Evolutionary conservation across 768 basidiomycete species (phyloP), one percentile per base, ranked within the genome.

Genomic region (Boletus tylopilopsis): DNA sequence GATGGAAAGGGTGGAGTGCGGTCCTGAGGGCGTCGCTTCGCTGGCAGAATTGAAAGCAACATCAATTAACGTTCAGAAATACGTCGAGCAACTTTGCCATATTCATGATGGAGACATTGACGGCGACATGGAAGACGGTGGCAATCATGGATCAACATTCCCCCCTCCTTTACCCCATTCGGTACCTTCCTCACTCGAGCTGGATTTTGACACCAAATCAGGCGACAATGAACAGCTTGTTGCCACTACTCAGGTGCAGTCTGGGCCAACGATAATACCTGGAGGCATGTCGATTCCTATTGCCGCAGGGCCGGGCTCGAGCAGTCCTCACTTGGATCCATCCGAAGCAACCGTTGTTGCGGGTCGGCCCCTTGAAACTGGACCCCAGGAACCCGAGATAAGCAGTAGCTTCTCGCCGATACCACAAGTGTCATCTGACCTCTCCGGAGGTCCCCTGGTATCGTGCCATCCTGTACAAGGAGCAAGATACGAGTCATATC

Each of bases 31-130:
- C 34, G 21, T 35, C 47, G 21, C 44, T 51, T 54, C 27, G 39
- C 35, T 65, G 55, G 24, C 45, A 43, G 56, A 57, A 43, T 37
- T 63, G 39, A 65, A 59, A 51, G 58, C 40, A 50, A 57, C 42
- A 51, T 54, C 67, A 53, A 53, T 66, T 55, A 51, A 41, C 47
- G 34, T 63, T 53, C 64, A 66, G 49, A 55, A 38, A 49, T 54
- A 50, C 42, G 37, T 55, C 9, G 61, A 65, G 25, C 43, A 36
- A 1, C 64, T 66, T 50, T 24, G 49, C 45, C 41, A 40, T 41
- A 35, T 49, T 9, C 44, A 51, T 24, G 59, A 61, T 33, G 47
- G 42, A 27, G 57, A 54, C 45, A 57, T 50, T 32, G 23, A 50
- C 47, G 48, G 49, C 34, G 61, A 61, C 45, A 32, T 51, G 49